These are phyloP conservation scores for Mesembryanthemum crystallinum DNA, from an alignment of 148 eudicot genomes.

Conservation along the genomic window DNA sequence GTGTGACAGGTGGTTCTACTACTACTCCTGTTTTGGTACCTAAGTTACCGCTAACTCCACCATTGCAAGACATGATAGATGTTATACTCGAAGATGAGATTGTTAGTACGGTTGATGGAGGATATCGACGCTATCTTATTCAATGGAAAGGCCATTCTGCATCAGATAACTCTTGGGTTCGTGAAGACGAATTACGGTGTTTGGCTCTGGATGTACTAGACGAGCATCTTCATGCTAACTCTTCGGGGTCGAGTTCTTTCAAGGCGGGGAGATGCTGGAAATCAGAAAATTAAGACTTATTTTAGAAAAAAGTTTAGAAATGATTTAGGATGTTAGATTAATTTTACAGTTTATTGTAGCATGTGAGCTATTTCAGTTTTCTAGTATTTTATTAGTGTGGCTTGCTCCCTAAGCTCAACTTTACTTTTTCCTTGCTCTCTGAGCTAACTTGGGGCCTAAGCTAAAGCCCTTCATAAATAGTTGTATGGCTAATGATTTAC, in stretches of 20 bases:
- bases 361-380: too few species aligned
- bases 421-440: too few species aligned
- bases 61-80: neutral
- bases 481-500: too few species aligned
- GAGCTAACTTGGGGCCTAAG: too few species aligned
- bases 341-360: too few species aligned
- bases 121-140: neutral
- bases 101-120: constrained; percentile 2
- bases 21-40: neutral
- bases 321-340: neutral
- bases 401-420: too few species aligned
- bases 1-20: neutral
- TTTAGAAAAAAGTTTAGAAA: too few species aligned
- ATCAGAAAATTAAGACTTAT: neutral
- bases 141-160: constrained; percentile 2
- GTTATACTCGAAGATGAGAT: constrained; percentile 2
- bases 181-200: neutral
- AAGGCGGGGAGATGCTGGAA: constrained; percentile 5
- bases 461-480: too few species aligned
- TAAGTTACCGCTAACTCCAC: neutral
- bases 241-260: neutral
- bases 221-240: neutral
- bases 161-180: neutral
- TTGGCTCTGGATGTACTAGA: neutral
- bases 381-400: too few species aligned